Conservation (phyloP, 768 basidiomycete genomes). For the Suillus spraguei region DNA sequence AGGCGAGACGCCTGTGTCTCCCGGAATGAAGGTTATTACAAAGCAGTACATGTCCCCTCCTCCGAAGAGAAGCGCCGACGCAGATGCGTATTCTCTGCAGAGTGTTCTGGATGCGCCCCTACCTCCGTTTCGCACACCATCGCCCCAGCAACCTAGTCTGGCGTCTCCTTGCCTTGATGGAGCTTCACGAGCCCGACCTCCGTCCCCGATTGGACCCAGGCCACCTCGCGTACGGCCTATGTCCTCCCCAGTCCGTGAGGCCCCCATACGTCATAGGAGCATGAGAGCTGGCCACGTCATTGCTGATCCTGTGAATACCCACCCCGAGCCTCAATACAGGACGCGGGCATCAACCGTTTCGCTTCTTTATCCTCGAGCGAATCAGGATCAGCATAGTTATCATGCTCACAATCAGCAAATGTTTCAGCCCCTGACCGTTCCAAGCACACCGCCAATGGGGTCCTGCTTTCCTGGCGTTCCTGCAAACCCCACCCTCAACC, state of each 20-base stretch:
- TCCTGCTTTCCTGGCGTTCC: constrained; percentile 23
- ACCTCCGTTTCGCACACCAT: constrained; percentile 33
- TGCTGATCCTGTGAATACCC: constrained; percentile 17
- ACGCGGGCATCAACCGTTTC: constrained; percentile 34
- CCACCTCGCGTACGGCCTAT: constrained; percentile 34
- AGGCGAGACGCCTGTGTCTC: constrained; percentile 22
- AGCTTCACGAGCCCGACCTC: constrained; percentile 42
- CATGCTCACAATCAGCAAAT: constrained; percentile 34
- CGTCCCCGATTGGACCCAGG: constrained; percentile 56
- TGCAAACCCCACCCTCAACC: constrained; percentile 19
- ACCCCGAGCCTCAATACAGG: constrained; percentile 25
- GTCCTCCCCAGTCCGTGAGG: constrained; percentile 31
- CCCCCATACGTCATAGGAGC: constrained; percentile 34
- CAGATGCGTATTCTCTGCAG: constrained; percentile 20
- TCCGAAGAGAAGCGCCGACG: constrained; percentile 30
- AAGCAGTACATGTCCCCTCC: constrained; percentile 47
- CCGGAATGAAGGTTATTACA: constrained; percentile 34
- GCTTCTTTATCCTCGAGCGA: constrained; percentile 24
- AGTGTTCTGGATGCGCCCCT: constrained; percentile 30
- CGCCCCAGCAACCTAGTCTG: constrained; percentile 22
- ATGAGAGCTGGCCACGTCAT: constrained; percentile 30
- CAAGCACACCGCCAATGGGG: constrained; percentile 21
- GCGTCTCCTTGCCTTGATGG: constrained; percentile 21
- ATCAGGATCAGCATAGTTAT: constrained; percentile 34
- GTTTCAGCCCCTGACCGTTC: constrained; percentile 33